Evolutionary conservation across 176 grass and related monocot genomes (phyloP).

Genomic region (Carex parvula): DNA sequence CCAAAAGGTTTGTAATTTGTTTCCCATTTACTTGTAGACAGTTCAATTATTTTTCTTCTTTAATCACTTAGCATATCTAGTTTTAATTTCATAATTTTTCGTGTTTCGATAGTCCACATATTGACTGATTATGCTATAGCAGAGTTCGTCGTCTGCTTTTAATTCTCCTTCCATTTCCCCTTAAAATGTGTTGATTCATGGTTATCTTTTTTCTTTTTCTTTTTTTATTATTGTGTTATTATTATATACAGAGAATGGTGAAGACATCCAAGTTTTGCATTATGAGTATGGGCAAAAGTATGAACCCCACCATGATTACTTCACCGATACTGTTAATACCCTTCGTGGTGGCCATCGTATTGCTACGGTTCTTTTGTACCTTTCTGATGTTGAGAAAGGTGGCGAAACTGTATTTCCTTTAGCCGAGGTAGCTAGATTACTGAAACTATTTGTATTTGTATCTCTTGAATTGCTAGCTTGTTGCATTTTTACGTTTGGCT

Average conservation of each 20-base stretch:
- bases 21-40: neutral
- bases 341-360: constrained; percentile 65
- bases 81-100: constrained; percentile 5
- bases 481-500: neutral
- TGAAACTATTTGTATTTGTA: neutral
- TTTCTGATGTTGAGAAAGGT: constrained; percentile 72
- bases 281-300: constrained; percentile 85
- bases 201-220: neutral
- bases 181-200: neutral
- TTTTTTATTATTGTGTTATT: constrained; percentile 32
- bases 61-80: neutral
- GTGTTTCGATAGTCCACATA: neutral
- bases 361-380: constrained; percentile 88
- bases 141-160: neutral
- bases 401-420: constrained; percentile 94
- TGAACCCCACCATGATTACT: constrained; percentile 80
- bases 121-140: neutral
- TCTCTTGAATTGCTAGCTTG: neutral
- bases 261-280: constrained; percentile 81
- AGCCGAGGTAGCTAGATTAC: constrained; percentile 49
- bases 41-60: constrained; percentile 11
- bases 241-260: constrained; percentile 73
- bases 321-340: constrained; percentile 77
- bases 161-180: neutral
- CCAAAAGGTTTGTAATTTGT: constrained; percentile 65